Evolutionary conservation across 768 basidiomycete species (phyloP).

Genomic region (Trametes punicea): DNA sequence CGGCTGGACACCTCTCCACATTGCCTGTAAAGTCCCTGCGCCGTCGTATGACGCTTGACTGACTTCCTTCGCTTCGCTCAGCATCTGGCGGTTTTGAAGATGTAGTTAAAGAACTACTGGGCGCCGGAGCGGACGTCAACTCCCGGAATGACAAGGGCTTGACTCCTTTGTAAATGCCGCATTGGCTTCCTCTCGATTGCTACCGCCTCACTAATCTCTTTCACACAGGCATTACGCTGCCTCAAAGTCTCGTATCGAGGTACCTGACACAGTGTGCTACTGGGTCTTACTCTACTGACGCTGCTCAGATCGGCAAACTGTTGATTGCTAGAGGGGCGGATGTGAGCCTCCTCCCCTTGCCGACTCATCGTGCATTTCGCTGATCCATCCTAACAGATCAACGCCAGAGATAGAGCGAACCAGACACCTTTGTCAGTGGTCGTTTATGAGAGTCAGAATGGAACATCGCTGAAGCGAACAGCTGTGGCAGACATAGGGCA

Average conservation of each 20-base stretch:
- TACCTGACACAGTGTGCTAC: slow-evolving; percentile 27
- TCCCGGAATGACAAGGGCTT: slow-evolving; percentile 79
- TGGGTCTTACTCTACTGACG: background rate
- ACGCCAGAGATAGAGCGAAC: slow-evolving; percentile 89
- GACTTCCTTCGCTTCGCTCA: slow-evolving; percentile 31
- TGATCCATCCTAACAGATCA: slow-evolving; percentile 59
- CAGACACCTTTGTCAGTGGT: slow-evolving; percentile 79
- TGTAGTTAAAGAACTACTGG: slow-evolving; percentile 71
- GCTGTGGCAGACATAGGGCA: slow-evolving; percentile 74
- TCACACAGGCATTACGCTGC: slow-evolving; percentile 83
- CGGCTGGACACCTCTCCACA: slow-evolving; percentile 80
- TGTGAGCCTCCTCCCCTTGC: slow-evolving; percentile 51
- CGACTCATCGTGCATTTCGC: slow-evolving; percentile 31
- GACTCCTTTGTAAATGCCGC: slow-evolving; percentile 66
- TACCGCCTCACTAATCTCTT: slow-evolving; percentile 17
- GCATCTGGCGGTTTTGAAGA: slow-evolving; percentile 81
- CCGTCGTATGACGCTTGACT: background rate
- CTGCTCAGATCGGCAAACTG: slow-evolving; percentile 75
- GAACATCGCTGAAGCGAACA: background rate
- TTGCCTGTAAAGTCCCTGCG: slow-evolving; percentile 51
- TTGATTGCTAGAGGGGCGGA: slow-evolving; percentile 88
- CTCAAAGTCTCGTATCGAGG: slow-evolving; percentile 85
- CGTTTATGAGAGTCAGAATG: background rate
- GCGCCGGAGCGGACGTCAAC: slow-evolving; percentile 81
- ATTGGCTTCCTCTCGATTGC: background rate